phyloP scores from a whole-genome alignment of 129 eudicot species.

The Solidago caesia region DNA sequence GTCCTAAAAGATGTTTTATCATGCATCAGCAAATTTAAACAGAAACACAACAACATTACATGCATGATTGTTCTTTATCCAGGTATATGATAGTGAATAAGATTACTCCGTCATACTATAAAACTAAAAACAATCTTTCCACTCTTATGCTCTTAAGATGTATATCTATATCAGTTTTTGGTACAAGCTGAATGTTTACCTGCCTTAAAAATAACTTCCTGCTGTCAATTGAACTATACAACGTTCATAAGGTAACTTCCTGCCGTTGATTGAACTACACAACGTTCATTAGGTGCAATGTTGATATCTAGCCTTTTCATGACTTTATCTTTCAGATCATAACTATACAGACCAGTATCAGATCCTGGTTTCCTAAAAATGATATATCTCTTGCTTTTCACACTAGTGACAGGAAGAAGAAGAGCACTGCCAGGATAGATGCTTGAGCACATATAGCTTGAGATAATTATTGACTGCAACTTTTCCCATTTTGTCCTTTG shows the following conservation, averaged over 20 bases:
- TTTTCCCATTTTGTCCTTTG: slow-evolving; percentile 25
- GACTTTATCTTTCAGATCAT: slow-evolving; percentile 15
- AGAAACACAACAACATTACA: neutral
- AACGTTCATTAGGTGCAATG: slow-evolving; percentile 7
- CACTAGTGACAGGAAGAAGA: slow-evolving; percentile 17
- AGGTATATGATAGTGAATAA: neutral
- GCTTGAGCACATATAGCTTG: slow-evolving; percentile 8
- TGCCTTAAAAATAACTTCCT: neutral
- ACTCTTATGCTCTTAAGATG: neutral
- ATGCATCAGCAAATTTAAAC: neutral
- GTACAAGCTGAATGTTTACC: slow-evolving; percentile 3
- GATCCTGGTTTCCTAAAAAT: slow-evolving; percentile 25
- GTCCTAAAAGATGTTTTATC: neutral
- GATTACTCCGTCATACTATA: neutral
- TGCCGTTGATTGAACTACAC: slow-evolving; percentile 25
- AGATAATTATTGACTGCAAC: slow-evolving; percentile 10
- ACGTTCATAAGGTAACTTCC: slow-evolving; percentile 2
- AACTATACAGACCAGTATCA: slow-evolving; percentile 20
- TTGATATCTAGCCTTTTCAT: slow-evolving; percentile 22
- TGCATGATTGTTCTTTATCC: neutral
- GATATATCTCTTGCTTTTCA: slow-evolving; percentile 23
- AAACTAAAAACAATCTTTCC: neutral
- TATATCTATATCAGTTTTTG: neutral
- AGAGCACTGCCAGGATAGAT: slow-evolving; percentile 3
- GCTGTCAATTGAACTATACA: slow-evolving; percentile 26